These are phyloP conservation scores for Fonsecaea pugnacius DNA, from an alignment of 2,329 filamentous ascomycete species.

Conservation along the genomic window DNA sequence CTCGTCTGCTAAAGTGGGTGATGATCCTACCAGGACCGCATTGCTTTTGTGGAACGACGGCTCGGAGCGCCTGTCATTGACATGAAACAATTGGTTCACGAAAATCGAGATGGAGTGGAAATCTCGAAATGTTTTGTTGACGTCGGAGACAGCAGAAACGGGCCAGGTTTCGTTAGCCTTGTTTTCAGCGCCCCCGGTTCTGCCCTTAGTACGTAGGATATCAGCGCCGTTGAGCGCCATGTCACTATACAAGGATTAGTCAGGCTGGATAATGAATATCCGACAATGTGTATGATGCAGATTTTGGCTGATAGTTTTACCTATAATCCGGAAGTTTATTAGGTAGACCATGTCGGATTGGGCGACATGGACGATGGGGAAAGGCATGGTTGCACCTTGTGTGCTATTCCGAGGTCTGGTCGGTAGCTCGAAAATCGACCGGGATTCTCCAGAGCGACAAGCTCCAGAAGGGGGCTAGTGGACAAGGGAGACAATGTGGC, in stretches of 20 bases:
- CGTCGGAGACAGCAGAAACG: neutral
- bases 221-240: constrained; percentile 12
- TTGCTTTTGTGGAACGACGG: constrained; percentile 3
- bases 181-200: neutral
- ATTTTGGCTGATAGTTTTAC: constrained; percentile 24
- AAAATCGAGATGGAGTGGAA: constrained; percentile 6
- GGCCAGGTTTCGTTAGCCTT: neutral
- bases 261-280: constrained; percentile 22
- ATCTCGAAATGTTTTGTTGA: constrained; percentile 13
- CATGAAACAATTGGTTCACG: constrained; percentile 6
- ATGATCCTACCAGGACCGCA: neutral
- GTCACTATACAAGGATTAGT: constrained; percentile 4
- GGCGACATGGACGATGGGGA: neutral
- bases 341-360: neutral
- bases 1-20: neutral
- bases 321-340: constrained; percentile 4
- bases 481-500: neutral
- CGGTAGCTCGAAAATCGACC: constrained; percentile 8
- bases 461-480: neutral
- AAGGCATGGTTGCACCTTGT: neutral
- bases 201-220: constrained; percentile 11
- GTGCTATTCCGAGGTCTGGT: constrained; percentile 11
- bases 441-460: constrained; percentile 24
- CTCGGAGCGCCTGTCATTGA: constrained; percentile 10
- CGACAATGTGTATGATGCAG: neutral